These are phyloP conservation scores for Nannizziopsis arthrosporioides DNA, from an alignment of 2,329 filamentous ascomycete species.

Conservation along the genomic window DNA sequence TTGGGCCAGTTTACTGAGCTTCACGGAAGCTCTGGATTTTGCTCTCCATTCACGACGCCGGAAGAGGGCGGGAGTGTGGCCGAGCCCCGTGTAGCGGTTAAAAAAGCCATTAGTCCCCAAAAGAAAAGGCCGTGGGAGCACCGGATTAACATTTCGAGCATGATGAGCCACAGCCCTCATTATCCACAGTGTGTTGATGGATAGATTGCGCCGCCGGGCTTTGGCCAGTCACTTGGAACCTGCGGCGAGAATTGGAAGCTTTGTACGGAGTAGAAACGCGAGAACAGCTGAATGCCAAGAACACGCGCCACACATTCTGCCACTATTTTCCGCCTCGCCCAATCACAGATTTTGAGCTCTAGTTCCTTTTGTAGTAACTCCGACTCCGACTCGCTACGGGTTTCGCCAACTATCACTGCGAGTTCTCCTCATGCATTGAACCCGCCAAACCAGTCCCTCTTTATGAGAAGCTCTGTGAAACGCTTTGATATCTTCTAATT, in stretches of 20 bases:
- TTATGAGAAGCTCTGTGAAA: not conserved
- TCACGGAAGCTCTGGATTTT: constrained; percentile 29
- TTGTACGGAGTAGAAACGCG: not conserved
- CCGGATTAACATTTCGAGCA: constrained; percentile 6
- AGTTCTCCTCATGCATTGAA: not conserved
- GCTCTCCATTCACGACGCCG: constrained; percentile 21
- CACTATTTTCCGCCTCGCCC: constrained; percentile 1
- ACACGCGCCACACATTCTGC: not conserved
- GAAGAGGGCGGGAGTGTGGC: not conserved
- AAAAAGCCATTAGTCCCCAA: not conserved
- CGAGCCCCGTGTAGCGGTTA: not conserved
- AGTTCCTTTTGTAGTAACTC: too few species aligned
- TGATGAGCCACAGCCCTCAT: constrained; percentile 8
- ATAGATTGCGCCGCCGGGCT: constrained; percentile 12
- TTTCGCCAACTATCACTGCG: not conserved
- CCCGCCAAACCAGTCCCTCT: not conserved
- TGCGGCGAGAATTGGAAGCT: not conserved
- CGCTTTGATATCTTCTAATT: constrained; percentile 11
- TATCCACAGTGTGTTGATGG: constrained; percentile 5
- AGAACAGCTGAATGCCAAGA: too few species aligned
- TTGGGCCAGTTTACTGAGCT: constrained; percentile 44
- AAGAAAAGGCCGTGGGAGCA: not conserved
- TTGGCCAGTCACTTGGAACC: not conserved
- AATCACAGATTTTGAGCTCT: not conserved
- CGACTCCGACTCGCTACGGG: not conserved